Evolutionary conservation across 2,329 filamentous ascomycete genomes (phyloP).

Genomic region (Ascochyta fabae): DNA sequence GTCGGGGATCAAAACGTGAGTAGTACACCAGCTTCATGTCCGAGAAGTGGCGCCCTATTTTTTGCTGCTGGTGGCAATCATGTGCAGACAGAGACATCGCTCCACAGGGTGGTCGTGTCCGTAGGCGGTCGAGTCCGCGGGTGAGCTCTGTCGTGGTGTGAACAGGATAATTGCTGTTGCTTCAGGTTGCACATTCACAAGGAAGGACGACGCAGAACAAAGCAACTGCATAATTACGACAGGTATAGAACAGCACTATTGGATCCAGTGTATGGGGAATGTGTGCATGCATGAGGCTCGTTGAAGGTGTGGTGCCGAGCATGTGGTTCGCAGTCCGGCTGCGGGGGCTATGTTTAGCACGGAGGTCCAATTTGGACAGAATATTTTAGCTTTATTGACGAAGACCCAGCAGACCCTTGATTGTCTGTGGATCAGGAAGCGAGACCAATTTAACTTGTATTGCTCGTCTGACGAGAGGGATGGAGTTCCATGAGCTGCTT

Average conservation of each 20-base stretch:
- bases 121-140: neutral
- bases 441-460: too few relatives aligned
- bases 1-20: constrained; percentile 10
- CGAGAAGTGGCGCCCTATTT: constrained; percentile 6
- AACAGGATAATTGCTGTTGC: neutral
- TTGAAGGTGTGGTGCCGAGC: constrained; percentile 3
- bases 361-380: neutral
- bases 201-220: neutral
- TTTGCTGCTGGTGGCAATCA: neutral
- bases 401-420: neutral
- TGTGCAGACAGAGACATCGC: neutral
- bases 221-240: constrained; percentile 1
- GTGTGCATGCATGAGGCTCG: constrained; percentile 13
- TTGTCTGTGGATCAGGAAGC: too few relatives aligned
- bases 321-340: constrained; percentile 4
- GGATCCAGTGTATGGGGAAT: constrained; percentile 7
- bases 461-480: too few relatives aligned
- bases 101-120: constrained; percentile 11
- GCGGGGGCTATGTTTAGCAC: constrained; percentile 18
- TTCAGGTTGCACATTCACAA: neutral
- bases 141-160: neutral
- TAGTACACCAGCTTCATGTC: constrained; percentile 11
- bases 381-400: neutral
- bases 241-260: constrained; percentile 17
- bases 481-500: too few relatives aligned